Base-by-base conservation (phyloP, 2,329 filamentous ascomycete genomes). In the Botrytis deweyae region DNA sequence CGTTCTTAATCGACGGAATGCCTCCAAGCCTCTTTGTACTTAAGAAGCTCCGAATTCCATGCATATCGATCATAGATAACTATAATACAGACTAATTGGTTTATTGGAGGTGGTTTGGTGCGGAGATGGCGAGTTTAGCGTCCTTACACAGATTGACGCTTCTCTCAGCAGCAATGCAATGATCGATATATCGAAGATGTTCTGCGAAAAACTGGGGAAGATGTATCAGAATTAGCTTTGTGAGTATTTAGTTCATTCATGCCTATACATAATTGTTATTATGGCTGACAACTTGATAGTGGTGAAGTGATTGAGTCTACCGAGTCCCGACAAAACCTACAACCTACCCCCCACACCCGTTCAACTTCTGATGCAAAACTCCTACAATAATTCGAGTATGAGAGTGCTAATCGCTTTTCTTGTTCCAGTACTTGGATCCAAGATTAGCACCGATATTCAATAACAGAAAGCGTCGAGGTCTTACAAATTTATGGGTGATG, bases 371-470 rank as follows among this genome's bases (percentile, higher is more conserved):
- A 40, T 29, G 22, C 36, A 68, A 9, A 40, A 5, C 25, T 42
- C 20, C 7, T 3, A 68, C 5, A 22, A 14, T 8, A 6, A 25
- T 40, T 4, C 6, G 5, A 22, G 16, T 14, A 14, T 42, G 22
- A 5, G 2, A 14, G n/a, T 29, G 6, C 29, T 2, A 2, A 12
- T 3, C 1, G 0, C 1, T 0, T 36, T 7, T 10, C 10, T n/a
- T 29, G 7, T 9, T 1, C 4, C 0, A 29, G 10, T 33, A n/a
- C 16, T 40, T 6, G 1, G 1, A 40, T 3, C 7, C 4, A 29
- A 7, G 1, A 20, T 20, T 20, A 16, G n/a, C 18, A 40, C 52
- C 33, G 10, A 55, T 1, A 36, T 36, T 38, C 22, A 40, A 58
- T 22, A 12, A n/a, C 4, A 40, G 4, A 55, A 14, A 29, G 16